These are phyloP conservation scores for Dactylorhiza incarnata DNA, from an alignment of 106 monocot genomes.

Conservation along the genomic window DNA sequence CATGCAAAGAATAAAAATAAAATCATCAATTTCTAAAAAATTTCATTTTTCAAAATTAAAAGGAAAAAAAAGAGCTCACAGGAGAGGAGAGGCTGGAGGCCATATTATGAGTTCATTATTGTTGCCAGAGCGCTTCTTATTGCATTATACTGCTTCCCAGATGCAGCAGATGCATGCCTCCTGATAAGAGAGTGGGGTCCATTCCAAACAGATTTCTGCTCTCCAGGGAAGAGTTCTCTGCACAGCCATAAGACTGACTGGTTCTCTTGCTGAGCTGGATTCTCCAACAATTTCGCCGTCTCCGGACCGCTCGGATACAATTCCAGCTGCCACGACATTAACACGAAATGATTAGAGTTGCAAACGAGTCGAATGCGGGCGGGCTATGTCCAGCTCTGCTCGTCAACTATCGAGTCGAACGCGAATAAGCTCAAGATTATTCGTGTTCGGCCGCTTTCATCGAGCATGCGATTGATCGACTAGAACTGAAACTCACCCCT, in stretches of 20 bases:
- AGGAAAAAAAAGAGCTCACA: background rate
- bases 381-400: no score
- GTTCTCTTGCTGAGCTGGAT: conserved; percentile 41
- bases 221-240: conserved; percentile 39
- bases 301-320: conserved; percentile 8
- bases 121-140: conserved; percentile 38
- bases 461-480: no score
- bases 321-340: conserved; percentile 21
- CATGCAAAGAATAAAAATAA: no score
- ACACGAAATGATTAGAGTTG: background rate
- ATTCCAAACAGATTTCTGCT: conserved; percentile 44
- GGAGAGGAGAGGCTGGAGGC: background rate
- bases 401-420: no score
- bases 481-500: conserved; percentile 19
- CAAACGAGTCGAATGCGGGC: background rate
- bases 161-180: conserved; percentile 4
- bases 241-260: conserved; percentile 36
- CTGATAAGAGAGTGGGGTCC: conserved; percentile 47
- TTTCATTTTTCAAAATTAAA: no score
- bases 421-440: no score
- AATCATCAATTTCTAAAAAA: no score
- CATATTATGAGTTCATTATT: conserved; percentile 21
- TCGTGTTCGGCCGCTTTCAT: no score
- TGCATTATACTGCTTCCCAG: conserved; percentile 14
- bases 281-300: conserved; percentile 24